A percentile compares a stretch with the other conserved stretches of the same genome.
Evolutionary conservation across 495 filamentous ascomycete genomes (phyloP).

Genomic region (Aspergillus asperescens): DNA sequence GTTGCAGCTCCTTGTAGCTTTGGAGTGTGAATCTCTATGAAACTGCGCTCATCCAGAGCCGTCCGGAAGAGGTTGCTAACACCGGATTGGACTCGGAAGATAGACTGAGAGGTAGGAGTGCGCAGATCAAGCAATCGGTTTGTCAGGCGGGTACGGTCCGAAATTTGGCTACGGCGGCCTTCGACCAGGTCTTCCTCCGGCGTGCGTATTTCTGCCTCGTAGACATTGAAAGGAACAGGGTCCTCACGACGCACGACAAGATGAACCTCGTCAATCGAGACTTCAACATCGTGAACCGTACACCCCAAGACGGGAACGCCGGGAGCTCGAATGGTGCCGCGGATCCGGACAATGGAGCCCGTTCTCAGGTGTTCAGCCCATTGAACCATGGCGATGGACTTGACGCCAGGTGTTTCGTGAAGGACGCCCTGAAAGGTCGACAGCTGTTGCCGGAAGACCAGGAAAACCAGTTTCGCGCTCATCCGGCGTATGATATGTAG

Average conservation of each 20-base stretch:
- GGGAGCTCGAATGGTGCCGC: constrained; percentile 57
- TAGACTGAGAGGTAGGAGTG: constrained; percentile 77
- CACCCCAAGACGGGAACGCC: constrained; percentile 53
- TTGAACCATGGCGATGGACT: constrained; percentile 55
- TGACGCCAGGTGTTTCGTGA: constrained; percentile 49
- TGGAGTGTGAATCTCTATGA: constrained; percentile 85
- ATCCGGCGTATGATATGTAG: constrained; percentile 79
- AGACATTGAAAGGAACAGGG: constrained; percentile 56
- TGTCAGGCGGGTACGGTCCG: constrained; percentile 67
- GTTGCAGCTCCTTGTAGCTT: constrained; percentile 84
- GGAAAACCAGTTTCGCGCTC: constrained; percentile 83
- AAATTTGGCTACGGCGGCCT: constrained; percentile 51
- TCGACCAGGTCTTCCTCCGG: constrained; percentile 41
- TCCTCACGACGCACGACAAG: constrained; percentile 53
- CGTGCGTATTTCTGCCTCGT: constrained; percentile 54
- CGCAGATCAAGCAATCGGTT: constrained; percentile 87
- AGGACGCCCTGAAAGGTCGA: constrained; percentile 71
- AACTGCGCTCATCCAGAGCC: constrained; percentile 64
- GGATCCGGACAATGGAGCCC: constrained; percentile 61
- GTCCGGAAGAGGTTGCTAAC: constrained; percentile 73
- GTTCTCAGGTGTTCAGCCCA: constrained; percentile 66
- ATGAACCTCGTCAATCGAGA: constrained; percentile 46
- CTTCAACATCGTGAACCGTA: constrained; percentile 52
- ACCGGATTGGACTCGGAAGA: constrained; percentile 70
- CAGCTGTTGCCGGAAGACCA: constrained; percentile 78